Base-by-base conservation (phyloP, 495 filamentous ascomycete species). In the Platismatia glauca region DNA sequence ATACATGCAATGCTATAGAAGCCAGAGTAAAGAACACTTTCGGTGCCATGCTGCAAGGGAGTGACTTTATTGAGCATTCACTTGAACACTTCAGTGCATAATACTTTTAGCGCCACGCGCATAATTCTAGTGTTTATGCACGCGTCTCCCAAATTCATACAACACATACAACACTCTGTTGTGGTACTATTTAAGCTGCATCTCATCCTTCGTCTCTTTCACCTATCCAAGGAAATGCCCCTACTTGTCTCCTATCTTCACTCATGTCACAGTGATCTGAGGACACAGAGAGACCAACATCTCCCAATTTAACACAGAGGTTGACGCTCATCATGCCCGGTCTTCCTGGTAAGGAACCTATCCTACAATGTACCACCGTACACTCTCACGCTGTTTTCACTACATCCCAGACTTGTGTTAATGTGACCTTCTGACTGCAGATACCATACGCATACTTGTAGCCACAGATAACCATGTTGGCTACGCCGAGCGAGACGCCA, bases 401-500 rank as follows among this genome's bases (percentile, higher is more conserved):
- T 7, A 33, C 22, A 27, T 8, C 27, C 20, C 33, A 34, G 39
- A 22, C 33, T 9, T 61, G 2, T 33, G 22, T 18, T 66, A 7
- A 62, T 7, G 4, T 7, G 8, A n/a, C 0, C 0, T 55, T 55
- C 24, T 66, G 91, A 89, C 82, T 43, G 81, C 85, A 68, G 91
- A 98, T 75, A 96, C 90, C 0, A 96, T 98, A 77, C 91, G 91
- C 69, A 91, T 98, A 63, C 86, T 98, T 56, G 81, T 97, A 46
- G 84, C 94, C 57, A 97, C 91, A 20, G 94, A 98, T 74, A 96
- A 90, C 70, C 94, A 98, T 87, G 95, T 98, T 60, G 94, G 94
- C 38, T 97, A 88, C 77, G 89, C 89, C 67, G 94, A 98, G 73
- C 87, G 94, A 66, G 91, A 99, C 72, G 81, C 89, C 24, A 89